Conservation (phyloP, 31 red algal species). For the Porphyra umbilicalis region DNA sequence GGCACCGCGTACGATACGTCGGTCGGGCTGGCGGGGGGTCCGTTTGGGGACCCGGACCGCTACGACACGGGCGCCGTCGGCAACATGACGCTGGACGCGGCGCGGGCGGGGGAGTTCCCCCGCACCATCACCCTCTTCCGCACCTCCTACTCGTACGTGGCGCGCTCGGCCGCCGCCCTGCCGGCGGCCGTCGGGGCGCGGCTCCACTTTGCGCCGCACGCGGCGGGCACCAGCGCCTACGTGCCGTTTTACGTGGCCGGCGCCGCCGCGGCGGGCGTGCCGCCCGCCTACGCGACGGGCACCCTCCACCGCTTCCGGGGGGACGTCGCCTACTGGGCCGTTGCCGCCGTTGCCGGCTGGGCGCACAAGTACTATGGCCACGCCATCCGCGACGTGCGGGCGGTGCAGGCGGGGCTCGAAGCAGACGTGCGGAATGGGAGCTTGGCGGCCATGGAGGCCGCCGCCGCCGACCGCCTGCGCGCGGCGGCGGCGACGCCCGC, state of each 20-base stretch:
- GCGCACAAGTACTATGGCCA: conserved; percentile 24
- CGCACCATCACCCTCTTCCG: conserved; percentile 29
- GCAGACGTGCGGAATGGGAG: no score
- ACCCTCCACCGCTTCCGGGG: conserved; percentile 24
- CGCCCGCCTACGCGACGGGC: conserved; percentile 7
- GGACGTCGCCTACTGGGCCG: conserved; percentile 41
- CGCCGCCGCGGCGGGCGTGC: conserved; percentile 13
- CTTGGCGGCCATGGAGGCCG: conserved; percentile 14
- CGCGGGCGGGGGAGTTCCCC: conserved; percentile 44
- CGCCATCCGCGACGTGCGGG: conserved; percentile 13
- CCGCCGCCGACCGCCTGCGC: not conserved
- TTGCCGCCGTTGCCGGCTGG: conserved; percentile 32
- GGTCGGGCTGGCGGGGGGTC: conserved; percentile 18
- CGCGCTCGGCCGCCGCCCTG: conserved; percentile 10
- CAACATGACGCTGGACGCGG: conserved; percentile 8
- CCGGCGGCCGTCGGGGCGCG: conserved; percentile 18
- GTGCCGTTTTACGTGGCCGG: conserved; percentile 33
- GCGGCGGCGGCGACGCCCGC: conserved; percentile 5
- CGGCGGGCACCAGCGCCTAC: conserved; percentile 23
- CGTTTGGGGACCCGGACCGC: conserved; percentile 51
- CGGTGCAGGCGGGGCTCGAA: no score
- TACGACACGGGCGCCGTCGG: conserved; percentile 22
- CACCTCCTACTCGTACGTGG: conserved; percentile 31
- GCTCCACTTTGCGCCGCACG: conserved; percentile 35
- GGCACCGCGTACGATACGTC: conserved; percentile 35